Conservation (phyloP, 768 basidiomycete species). For the Lactifluus hygrophoroides region DNA sequence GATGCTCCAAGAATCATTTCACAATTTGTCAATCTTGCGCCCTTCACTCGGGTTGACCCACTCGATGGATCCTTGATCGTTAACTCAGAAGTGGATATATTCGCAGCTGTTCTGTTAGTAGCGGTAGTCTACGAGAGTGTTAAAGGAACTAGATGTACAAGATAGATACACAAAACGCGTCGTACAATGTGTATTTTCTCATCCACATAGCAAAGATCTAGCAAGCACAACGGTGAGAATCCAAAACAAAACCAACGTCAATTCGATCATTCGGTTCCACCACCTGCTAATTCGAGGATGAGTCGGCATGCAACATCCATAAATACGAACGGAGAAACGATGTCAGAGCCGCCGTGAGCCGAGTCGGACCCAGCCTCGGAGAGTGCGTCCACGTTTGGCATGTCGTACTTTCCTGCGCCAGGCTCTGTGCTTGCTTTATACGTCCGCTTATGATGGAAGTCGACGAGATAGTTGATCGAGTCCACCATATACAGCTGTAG, state of each 20-base stretch:
- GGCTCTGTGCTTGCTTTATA: conserved; percentile 67
- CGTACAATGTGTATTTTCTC: conserved; percentile 6
- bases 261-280: conserved; percentile 25
- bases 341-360: conserved; percentile 48
- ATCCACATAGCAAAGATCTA: conserved; percentile 6
- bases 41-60: no score
- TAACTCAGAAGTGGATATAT: not conserved
- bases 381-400: conserved; percentile 42
- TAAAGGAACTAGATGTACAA: conserved; percentile 13
- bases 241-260: not conserved
- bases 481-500: conserved; percentile 96
- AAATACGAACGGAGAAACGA: conserved; percentile 87
- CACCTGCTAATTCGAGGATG: conserved; percentile 88
- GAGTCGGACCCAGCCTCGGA: conserved; percentile 50
- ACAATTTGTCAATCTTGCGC: no score
- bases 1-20: no score
- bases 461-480: conserved; percentile 91
- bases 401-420: conserved; percentile 65
- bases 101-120: conserved; percentile 1
- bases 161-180: conserved; percentile 12
- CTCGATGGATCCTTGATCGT: no score
- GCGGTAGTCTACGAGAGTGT: not conserved
- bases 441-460: conserved; percentile 96
- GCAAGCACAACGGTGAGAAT: not conserved
- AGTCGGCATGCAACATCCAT: conserved; percentile 92